Evolutionary conservation across 2,329 filamentous ascomycete genomes (phyloP), one percentile per base, ranked within the genome.

Genomic region (Knufia petricola): DNA sequence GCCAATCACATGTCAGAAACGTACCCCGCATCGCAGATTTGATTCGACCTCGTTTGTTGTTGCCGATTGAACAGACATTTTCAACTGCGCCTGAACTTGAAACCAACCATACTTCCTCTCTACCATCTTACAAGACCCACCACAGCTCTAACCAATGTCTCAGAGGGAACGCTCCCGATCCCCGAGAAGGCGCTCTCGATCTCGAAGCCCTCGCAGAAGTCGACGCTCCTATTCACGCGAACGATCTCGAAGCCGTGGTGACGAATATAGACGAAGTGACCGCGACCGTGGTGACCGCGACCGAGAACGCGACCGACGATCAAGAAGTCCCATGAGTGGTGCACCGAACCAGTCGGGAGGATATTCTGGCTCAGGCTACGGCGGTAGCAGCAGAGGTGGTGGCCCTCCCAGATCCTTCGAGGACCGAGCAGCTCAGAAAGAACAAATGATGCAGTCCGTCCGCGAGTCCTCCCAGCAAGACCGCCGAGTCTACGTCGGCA

Each of bases 401-500:
- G 78, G 77, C 62, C 77, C 79, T 61, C 58, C 69, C 68, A 82
- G 89, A 69, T 82, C 81, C 50, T 86, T 81, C 70, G 90, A 96
- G 68, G 88, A 95, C 63, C 82, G 88, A 62, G 74, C 79, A 55
- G 81, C 77, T 55, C 84, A 85, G 62, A 89, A 92, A 70, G 88
- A 95, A 70, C 84, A 88, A 67, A 95, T 94, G 87, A 94, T 96
- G 87, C 84, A 82, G 70, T 88, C 81, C 65, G 84, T 95, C 61
- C 84, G 88, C 65, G 92, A 96, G 64, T 85, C 86, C 39, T 96
- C 92, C 54, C 92, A 96, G 68, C 92, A 98, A 72, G 92, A 98
- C 77, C 90, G 92, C 65, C 89, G 92, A 59, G 92, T 98, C 79
- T 98, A 98, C 68, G 92, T 98, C 67, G 92, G 92, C 70, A 98